These are phyloP conservation scores for Suillus bovinus DNA, from an alignment of 768 basidiomycete species.

Conservation along the genomic window DNA sequence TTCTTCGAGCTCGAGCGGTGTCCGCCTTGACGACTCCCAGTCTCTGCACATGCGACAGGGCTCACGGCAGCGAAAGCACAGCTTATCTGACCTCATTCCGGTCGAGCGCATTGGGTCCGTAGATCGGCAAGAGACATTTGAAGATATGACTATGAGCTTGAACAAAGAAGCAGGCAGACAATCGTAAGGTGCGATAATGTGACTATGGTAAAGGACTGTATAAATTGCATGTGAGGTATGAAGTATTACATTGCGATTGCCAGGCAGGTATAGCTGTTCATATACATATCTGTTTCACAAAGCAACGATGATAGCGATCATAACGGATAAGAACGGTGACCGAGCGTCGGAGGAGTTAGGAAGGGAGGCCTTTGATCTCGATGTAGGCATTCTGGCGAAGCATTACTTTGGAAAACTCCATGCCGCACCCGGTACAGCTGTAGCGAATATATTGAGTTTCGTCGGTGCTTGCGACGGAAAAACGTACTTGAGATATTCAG, in stretches of 20 bases:
- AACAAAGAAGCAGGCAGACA: constrained; percentile 60
- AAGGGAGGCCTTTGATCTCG: constrained; percentile 39
- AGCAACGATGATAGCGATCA: constrained; percentile 5
- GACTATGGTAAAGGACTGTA: constrained; percentile 20
- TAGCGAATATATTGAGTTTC: neutral
- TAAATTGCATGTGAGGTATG: constrained; percentile 21
- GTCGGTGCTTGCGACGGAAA: constrained; percentile 4
- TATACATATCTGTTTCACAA: neutral
- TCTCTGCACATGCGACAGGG: constrained; percentile 44
- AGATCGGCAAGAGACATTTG: constrained; percentile 58
- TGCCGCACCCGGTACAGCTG: constrained; percentile 41
- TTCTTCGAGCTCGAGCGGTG: constrained; percentile 16
- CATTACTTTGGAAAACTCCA: constrained; percentile 42
- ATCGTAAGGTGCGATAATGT: constrained; percentile 17
- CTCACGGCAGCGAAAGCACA: constrained; percentile 57
- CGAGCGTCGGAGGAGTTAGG: constrained; percentile 20
- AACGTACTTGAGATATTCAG: constrained; percentile 38
- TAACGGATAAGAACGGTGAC: constrained; percentile 3
- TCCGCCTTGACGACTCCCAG: constrained; percentile 35
- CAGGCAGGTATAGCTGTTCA: constrained; percentile 19
- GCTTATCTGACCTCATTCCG: constrained; percentile 62
- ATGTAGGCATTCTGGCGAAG: constrained; percentile 43
- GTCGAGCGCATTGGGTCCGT: constrained; percentile 64
- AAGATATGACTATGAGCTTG: constrained; percentile 62
- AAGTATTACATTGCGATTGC: constrained; percentile 31